Evolutionary conservation across 1,139 yeast species (phyloP), one percentile per base, ranked within the genome.

Genomic region (Protomyces inundatus): DNA sequence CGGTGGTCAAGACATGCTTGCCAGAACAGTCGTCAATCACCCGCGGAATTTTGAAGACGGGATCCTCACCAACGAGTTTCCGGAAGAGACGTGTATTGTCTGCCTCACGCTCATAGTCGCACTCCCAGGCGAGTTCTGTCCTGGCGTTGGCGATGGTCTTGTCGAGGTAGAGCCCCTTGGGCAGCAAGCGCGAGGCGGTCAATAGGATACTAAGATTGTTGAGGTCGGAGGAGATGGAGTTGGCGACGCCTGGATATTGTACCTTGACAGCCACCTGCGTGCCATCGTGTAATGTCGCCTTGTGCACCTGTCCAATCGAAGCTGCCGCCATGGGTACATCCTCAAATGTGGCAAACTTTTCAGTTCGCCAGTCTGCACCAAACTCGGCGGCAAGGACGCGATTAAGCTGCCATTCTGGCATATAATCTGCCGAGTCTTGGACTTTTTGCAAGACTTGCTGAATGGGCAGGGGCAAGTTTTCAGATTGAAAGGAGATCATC

Each of bases 241-340:
- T 85, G 32, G 88, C 95, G 10, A 93, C 98, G n/a, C 98, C 98
- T 0, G 99, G 99, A 71, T 93, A 93, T 74, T 93, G 99, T 3
- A 93, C 90, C 73, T 93, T 93, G 12, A 93, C 96, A n/a, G 95
- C 98, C 36, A 91, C 97, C 67, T 83, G 81, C 42, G 75, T 74
- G 9, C 76, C 79, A 39, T 75, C 70, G 61, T 77, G 79, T 30
- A 95, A 80, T 9, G 83, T 85, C 0, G 96, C 98, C 55, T 80
- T 81, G 75, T 93, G 98, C 3, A 93, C 98, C 75, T 93, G 98
- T 2, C 98, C 98, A 70, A 93, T 93, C 3, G 97, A 89, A 0
- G 98, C 98, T 3, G 98, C 98, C 0, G 98, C 98, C 66, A 93
- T 83, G 1, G 99, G 98, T 34, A 87, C 81, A 70, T 88, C 96